Evolutionary conservation across 139 green algal species (phyloP).

Genomic region (Edaphochlamys debaryana): DNA sequence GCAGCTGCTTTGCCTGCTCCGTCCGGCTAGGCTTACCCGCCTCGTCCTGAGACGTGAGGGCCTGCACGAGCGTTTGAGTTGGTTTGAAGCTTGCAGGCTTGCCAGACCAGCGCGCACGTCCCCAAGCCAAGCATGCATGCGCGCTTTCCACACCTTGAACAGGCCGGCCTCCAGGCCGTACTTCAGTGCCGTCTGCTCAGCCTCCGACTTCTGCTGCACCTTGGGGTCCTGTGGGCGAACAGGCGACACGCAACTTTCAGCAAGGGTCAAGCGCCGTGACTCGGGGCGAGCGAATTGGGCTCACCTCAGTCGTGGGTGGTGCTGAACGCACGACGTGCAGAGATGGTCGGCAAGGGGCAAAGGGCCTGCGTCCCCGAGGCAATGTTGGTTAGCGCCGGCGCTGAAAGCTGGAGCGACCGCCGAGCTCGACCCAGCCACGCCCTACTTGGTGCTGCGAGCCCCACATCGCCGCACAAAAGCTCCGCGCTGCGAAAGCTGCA

Average conservation of each 20-base stretch:
- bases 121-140: not conserved
- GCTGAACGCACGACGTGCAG: not conserved
- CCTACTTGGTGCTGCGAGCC: not conserved
- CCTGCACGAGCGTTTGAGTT: slow-evolving; percentile 37
- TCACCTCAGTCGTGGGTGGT: slow-evolving; percentile 14
- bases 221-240: slow-evolving; percentile 39
- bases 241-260: no score
- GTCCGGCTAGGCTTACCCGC: slow-evolving; percentile 48
- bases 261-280: no score
- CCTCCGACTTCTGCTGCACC: slow-evolving; percentile 42
- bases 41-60: slow-evolving; percentile 75
- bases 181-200: slow-evolving; percentile 78
- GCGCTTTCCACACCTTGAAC: slow-evolving; percentile 71
- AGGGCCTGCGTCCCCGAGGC: not conserved
- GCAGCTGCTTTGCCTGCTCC: slow-evolving; percentile 90
- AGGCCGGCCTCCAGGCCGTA: slow-evolving; percentile 92
- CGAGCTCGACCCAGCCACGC: not conserved
- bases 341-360: slow-evolving; percentile 10
- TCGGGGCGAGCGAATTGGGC: no score
- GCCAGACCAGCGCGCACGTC: no score
- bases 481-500: slow-evolving; percentile 1
- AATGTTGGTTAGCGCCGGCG: not conserved
- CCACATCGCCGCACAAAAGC: slow-evolving; percentile 5
- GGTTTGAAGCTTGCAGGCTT: not conserved
- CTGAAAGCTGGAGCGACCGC: not conserved